phyloP scores from a whole-genome alignment of 148 eudicot species.

The Oxyria digyna region DNA sequence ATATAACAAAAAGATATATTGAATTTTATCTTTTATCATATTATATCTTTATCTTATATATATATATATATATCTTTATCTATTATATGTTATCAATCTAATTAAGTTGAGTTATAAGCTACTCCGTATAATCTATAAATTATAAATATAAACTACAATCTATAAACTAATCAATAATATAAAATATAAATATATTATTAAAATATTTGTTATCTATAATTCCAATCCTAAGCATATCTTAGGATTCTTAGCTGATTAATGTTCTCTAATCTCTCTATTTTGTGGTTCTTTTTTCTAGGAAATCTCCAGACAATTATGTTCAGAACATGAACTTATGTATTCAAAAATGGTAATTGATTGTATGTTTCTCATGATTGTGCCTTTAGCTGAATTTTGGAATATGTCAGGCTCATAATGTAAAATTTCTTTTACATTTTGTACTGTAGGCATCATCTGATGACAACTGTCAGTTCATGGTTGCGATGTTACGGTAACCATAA shows the following conservation, averaged over 20 bases:
- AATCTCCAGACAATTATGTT: slow-evolving; percentile 76
- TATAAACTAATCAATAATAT: too few species aligned
- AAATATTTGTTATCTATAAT: background rate
- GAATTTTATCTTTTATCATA: too few species aligned
- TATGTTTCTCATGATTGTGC: background rate
- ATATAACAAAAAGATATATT: too few species aligned
- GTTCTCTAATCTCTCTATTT: background rate
- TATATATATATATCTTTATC: too few species aligned
- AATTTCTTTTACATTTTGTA: slow-evolving; percentile 5
- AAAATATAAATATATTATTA: too few species aligned
- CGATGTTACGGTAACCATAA: slow-evolving; percentile 63
- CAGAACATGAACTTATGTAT: slow-evolving; percentile 59
- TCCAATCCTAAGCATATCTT: background rate
- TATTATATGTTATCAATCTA: too few species aligned
- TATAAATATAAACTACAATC: too few species aligned
- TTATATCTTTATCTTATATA: too few species aligned
- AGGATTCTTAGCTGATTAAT: background rate
- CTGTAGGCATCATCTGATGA: slow-evolving; percentile 91
- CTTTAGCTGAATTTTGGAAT: background rate
- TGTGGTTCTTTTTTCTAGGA: slow-evolving; percentile 33
- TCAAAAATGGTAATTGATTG: slow-evolving; percentile 68
- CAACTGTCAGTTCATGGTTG: slow-evolving; percentile 69
- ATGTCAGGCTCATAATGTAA: slow-evolving; percentile 8
- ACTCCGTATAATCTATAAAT: too few species aligned
- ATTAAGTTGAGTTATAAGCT: too few species aligned